Percentiles rank a stretch among this genome's conserved stretches.
Evolutionary conservation across 2,329 filamentous ascomycete species (phyloP).

Genomic region (Peltaster fructicola): DNA sequence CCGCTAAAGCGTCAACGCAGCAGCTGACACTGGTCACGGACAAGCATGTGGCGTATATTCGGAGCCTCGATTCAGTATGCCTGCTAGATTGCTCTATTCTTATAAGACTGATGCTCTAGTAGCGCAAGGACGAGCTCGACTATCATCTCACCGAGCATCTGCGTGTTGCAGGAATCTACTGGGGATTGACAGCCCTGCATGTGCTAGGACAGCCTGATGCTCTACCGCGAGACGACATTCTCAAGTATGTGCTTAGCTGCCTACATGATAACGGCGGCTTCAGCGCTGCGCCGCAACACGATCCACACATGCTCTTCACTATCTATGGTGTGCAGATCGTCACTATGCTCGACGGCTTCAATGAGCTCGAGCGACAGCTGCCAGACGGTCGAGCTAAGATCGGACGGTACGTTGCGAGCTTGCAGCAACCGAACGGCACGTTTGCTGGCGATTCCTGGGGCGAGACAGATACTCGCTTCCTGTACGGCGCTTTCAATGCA

Average conservation of each 20-base stretch:
- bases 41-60: constrained; percentile 80
- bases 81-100: too few species aligned
- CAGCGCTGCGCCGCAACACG: constrained; percentile 81
- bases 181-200: constrained; percentile 80
- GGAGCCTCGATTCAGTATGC: constrained; percentile 70
- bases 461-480: constrained; percentile 84
- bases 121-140: constrained; percentile 84
- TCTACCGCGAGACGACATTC: constrained; percentile 60
- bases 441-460: constrained; percentile 95
- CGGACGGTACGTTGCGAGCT: constrained; percentile 60
- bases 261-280: constrained; percentile 81
- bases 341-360: constrained; percentile 67
- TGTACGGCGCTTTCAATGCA: constrained; percentile 79
- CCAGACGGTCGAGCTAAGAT: constrained; percentile 52
- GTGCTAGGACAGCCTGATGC: constrained; percentile 66
- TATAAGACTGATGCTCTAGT: constrained; percentile 16
- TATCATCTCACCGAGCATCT: constrained; percentile 98
- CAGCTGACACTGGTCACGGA: constrained; percentile 37
- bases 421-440: constrained; percentile 69
- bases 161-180: constrained; percentile 88
- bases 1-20: constrained; percentile 21
- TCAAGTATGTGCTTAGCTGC: constrained; percentile 92
- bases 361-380: constrained; percentile 57
- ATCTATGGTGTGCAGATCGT: constrained; percentile 90
- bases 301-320: constrained; percentile 91